These are phyloP conservation scores for Dryas alaskensis DNA, from an alignment of 306 rosid genomes.

Conservation along the genomic window DNA sequence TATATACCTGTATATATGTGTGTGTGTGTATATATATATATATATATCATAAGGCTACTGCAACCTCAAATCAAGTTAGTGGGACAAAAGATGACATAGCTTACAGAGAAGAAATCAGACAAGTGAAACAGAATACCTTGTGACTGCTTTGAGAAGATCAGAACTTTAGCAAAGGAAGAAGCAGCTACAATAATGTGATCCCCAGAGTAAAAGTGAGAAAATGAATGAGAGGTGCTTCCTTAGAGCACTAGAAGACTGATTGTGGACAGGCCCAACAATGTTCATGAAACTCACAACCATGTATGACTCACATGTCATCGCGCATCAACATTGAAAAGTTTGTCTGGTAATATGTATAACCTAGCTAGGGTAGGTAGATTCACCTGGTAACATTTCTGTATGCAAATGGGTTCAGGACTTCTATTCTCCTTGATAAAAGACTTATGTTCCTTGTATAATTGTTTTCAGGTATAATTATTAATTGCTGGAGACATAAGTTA, in stretches of 20 bases:
- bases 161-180: background rate
- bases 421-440: background rate
- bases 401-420: background rate
- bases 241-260: background rate
- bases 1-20: too few species aligned
- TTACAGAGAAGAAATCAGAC: background rate
- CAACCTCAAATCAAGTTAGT: background rate
- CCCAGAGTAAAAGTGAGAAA: background rate
- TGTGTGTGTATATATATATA: too few species aligned
- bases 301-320: background rate
- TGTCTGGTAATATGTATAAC: background rate
- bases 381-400: background rate
- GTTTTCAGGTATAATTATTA: background rate
- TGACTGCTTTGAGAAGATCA: background rate
- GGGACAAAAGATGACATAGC: background rate
- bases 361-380: background rate
- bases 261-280: background rate
- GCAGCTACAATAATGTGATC: background rate
- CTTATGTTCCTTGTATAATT: background rate
- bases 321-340: background rate
- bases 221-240: background rate
- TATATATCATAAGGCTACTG: background rate
- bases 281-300: background rate
- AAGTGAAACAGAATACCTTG: background rate
- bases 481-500: background rate